Evolutionary conservation across 2,329 filamentous ascomycete genomes (phyloP), one percentile per base, ranked within the genome.

Genomic region (Aaosphaeria arxii): DNA sequence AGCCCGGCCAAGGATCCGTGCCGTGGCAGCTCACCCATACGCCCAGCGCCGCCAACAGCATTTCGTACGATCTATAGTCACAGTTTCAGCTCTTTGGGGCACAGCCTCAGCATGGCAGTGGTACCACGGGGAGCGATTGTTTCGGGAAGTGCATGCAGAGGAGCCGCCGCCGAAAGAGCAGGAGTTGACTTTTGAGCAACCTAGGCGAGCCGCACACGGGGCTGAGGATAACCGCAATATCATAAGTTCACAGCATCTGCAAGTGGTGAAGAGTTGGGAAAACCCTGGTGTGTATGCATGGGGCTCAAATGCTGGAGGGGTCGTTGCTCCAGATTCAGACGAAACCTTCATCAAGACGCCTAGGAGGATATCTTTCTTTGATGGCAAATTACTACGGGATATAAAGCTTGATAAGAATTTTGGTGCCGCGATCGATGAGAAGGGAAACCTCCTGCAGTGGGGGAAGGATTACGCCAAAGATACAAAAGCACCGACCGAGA

Each of bases 381-480:
- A 97, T 62, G 88, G 87, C 30, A 83, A 89, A 69, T 71, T 96
- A 11, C 76, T 99, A 39, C 81, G 92, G 43, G 94, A 96, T 65
- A 76, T 97, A 54, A 96, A 95, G 73, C 74, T 97, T 43, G 89
- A 91, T 50, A 80, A 83, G 46, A 82, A 83, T 38, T 91, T 95
- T 65, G 94, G 89, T 6, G 92, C 85, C 4, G 94, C 94, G 7
- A 86, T 97, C 38, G 87, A 86, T 4, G 91, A 96, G 66, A 85
- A 86, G 53, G 94, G 94, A 4, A 88, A 97, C 66, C 70, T 99
- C 40, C 77, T 96, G 9, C 91, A 97, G 73, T 99, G 94, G 94
- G 94, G 94, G 1, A 78, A 79, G 4, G 89, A 79, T 4, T 96
- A 87, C 66, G 87, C 86, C 5, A 77, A 81, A 47, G 77, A 82